Base-by-base conservation (phyloP, 306 rosid species). In the Vigna reflexopilosa region DNA sequence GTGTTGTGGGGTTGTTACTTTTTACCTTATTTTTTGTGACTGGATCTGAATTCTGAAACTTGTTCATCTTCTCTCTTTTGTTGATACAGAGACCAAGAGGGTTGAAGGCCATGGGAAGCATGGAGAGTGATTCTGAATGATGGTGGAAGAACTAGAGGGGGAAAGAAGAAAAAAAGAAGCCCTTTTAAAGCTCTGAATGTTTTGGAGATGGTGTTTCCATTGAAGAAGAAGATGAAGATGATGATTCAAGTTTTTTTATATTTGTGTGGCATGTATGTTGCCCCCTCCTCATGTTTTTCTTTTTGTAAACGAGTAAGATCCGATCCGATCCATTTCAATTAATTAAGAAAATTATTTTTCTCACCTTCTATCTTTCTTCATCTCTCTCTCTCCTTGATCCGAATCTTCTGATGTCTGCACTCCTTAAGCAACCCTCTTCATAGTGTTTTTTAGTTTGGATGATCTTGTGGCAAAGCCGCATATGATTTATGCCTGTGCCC, bases 71-170 rank as follows among this genome's bases (percentile, higher is more conserved):
- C 26, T 63, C 7, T 36, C n/a, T 2, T 42, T 67, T 62, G 26
- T 67, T 62, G 32, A 78, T 85, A 85, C 86, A 91, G 97, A 89
- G 91, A 75, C 88, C 94, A 55, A 88, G 92, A 73, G 97, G 97
- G 32, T 80, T 91, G 91, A 91, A 91, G 87, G 94, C 91, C 38
- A 91, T 91, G 94, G 94, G 94, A 28, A 91, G 89, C 47, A 77
- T 89, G 87, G 94, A 88, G 30, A 91, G 89, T 75, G 97, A 89
- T 67, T 91, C 94, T 15, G 94, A 91, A 76, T 89, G 87, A 87
- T 52, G 20, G 59, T 73, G 48, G 5, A 54, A 73, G 19, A 12
- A 59, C 36, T 2, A 30, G 34, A 28, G 67, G 65, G 19, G 75
- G 64, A 12, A 12, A 16, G 14, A 12, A 12, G 50, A 4, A 12